phyloP scores from a whole-genome alignment of 805 yeast species.

The Suhomyces pyralidae region DNA sequence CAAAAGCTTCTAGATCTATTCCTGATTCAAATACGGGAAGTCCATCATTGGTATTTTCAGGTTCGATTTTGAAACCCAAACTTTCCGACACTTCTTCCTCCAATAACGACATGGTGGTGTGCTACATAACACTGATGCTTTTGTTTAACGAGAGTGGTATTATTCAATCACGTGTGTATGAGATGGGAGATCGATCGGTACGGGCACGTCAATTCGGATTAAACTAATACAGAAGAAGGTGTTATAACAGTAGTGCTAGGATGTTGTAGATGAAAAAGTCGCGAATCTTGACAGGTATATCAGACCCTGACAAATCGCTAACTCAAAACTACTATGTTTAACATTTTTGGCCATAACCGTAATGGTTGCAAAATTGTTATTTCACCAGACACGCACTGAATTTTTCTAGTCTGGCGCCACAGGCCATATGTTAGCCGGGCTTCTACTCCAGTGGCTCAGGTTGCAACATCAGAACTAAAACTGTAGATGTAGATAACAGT shows the following conservation, averaged over 20 bases:
- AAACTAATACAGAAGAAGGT: neutral
- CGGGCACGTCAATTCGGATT: neutral
- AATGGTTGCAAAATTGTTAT: neutral
- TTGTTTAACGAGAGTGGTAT: neutral
- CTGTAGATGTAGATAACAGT: neutral
- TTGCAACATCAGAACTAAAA: neutral
- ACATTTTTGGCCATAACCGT: neutral
- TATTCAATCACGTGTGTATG: neutral
- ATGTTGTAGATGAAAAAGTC: neutral
- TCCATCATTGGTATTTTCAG: slow-evolving; percentile 26
- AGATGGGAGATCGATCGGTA: neutral
- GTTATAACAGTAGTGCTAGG: neutral
- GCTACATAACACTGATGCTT: neutral
- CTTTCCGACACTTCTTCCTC: slow-evolving; percentile 35
- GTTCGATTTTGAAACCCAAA: slow-evolving; percentile 45
- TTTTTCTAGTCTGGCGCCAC: neutral
- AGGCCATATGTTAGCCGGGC: neutral
- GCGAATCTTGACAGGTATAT: neutral
- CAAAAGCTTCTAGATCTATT: slow-evolving; percentile 23
- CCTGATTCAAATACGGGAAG: slow-evolving; percentile 20
- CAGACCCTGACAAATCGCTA: neutral
- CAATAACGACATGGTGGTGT: slow-evolving; percentile 2
- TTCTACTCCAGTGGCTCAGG: neutral
- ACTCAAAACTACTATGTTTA: neutral
- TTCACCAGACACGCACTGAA: neutral